These are phyloP conservation scores for Lanmaoa rubissima DNA, from an alignment of 768 basidiomycete species.

Conservation along the genomic window DNA sequence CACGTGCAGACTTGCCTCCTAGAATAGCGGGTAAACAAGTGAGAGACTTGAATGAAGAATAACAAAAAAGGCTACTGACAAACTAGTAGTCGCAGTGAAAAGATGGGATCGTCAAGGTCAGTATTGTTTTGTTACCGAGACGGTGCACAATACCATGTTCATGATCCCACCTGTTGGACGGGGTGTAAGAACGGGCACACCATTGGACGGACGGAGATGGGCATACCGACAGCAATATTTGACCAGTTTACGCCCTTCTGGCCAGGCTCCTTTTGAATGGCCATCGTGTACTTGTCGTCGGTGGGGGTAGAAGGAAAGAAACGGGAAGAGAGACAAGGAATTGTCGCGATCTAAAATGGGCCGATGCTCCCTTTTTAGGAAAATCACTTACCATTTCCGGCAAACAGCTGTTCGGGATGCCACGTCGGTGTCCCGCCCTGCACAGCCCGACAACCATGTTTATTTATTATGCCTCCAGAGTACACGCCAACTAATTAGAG, in stretches of 20 bases:
- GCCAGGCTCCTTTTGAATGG: constrained; percentile 81
- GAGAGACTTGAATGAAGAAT: constrained; percentile 4
- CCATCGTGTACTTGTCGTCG: constrained; percentile 50
- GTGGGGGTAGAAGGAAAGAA: constrained; percentile 12
- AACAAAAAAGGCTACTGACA: constrained; percentile 32
- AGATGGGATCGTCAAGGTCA: constrained; percentile 9
- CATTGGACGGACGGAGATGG: constrained; percentile 16
- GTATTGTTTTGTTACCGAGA: constrained; percentile 24
- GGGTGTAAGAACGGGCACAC: constrained; percentile 18
- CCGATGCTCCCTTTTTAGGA: constrained; percentile 1
- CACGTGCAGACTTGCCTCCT: constrained; percentile 66
- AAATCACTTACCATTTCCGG: constrained; percentile 1
- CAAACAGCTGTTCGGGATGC: too few relatives aligned
- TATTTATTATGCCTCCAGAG: constrained; percentile 18
- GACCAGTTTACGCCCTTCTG: constrained; percentile 93
- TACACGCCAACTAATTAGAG: constrained; percentile 24
- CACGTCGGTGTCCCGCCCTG: too few relatives aligned
- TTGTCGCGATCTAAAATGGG: constrained; percentile 12
- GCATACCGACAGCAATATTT: constrained; percentile 90
- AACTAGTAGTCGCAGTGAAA: constrained; percentile 36
- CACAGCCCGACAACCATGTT: background rate
- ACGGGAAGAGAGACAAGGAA: background rate
- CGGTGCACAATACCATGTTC: constrained; percentile 80
- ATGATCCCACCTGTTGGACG: constrained; percentile 77
- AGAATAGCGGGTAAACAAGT: constrained; percentile 18